These are phyloP conservation scores for Aureobasidium sp. DNA, from an alignment of 2,329 filamentous ascomycete species.

Conservation along the genomic window DNA sequence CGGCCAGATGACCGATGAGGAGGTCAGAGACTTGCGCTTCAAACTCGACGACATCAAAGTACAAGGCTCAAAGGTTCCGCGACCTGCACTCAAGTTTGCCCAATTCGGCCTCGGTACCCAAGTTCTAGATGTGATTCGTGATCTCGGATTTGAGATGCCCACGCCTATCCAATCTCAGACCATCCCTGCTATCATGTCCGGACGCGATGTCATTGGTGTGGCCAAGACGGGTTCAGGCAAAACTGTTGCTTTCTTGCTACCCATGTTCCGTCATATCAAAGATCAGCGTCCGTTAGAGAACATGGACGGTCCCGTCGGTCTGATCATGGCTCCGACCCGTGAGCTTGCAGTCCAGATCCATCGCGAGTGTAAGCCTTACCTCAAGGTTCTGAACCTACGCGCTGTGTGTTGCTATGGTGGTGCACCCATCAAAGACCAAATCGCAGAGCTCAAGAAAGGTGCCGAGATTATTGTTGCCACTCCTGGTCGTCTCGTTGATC, in stretches of 20 bases:
- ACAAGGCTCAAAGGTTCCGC: slow-evolving; percentile 77
- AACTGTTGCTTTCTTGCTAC: slow-evolving; percentile 88
- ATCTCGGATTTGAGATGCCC: slow-evolving; percentile 76
- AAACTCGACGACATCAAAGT: slow-evolving; percentile 96
- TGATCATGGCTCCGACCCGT: slow-evolving; percentile 91
- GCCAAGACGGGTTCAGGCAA: slow-evolving; percentile 98
- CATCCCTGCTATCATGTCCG: slow-evolving; percentile 90
- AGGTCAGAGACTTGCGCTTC: slow-evolving; percentile 71
- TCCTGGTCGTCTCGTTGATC: slow-evolving; percentile 89
- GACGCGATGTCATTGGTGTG: slow-evolving; percentile 89
- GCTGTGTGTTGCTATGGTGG: slow-evolving; percentile 92
- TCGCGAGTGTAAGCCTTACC: slow-evolving; percentile 86
- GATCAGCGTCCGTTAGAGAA: slow-evolving; percentile 78
- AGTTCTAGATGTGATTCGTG: slow-evolving; percentile 76
- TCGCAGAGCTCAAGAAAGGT: slow-evolving; percentile 89
- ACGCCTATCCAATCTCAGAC: slow-evolving; percentile 95
- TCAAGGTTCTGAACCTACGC: slow-evolving; percentile 77
- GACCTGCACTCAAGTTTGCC: slow-evolving; percentile 93
- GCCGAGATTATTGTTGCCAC: slow-evolving; percentile 94
- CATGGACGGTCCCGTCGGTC: slow-evolving; percentile 76
- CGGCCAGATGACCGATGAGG: slow-evolving; percentile 73
- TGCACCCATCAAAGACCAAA: slow-evolving; percentile 93
- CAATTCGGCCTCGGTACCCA: slow-evolving; percentile 86
- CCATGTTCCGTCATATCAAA: slow-evolving; percentile 97
- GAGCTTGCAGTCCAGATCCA: slow-evolving; percentile 93